A percentile compares a stretch with the other conserved stretches of the same genome.
These are phyloP conservation scores for Lindgomyces ingoldianus DNA, from an alignment of 495 filamentous ascomycete genomes.

Conservation along the genomic window DNA sequence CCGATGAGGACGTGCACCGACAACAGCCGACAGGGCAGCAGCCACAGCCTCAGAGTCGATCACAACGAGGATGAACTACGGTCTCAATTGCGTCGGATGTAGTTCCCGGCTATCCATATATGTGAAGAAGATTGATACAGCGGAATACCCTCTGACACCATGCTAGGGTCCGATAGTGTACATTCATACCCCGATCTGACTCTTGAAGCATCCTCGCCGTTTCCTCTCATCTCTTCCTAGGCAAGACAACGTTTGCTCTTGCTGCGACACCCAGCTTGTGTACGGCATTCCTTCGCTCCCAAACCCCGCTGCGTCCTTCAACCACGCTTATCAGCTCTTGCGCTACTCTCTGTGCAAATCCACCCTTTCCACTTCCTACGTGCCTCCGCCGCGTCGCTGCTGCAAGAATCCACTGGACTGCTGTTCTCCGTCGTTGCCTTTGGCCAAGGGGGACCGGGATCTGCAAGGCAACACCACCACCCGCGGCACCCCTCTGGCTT, in stretches of 20 bases:
- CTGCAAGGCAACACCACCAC: conserved; percentile 81
- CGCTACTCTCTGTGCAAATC: conserved; percentile 76
- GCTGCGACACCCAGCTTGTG: conserved; percentile 74
- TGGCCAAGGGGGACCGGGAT: conserved; percentile 74
- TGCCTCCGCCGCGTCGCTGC: conserved; percentile 70
- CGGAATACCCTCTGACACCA: not conserved
- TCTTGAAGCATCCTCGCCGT: not conserved
- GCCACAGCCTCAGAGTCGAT: no score
- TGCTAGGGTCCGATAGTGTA: not conserved
- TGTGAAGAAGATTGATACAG: not conserved
- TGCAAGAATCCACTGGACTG: conserved; percentile 86
- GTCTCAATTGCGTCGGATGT: no score
- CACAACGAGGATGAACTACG: no score
- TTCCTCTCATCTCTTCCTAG: conserved; percentile 24
- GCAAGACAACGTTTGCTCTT: conserved; percentile 65
- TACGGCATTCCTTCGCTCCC: conserved; percentile 71
- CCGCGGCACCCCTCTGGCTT: conserved; percentile 71
- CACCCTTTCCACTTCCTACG: conserved; percentile 59
- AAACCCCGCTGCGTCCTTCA: conserved; percentile 78
- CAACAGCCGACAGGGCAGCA: no score
- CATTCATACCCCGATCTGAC: not conserved
- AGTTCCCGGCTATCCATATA: no score
- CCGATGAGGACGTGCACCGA: not conserved
- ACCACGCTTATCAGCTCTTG: conserved; percentile 85
- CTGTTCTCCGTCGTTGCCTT: conserved; percentile 72